Evolutionary conservation across 139 green algal genomes (phyloP), one percentile per base, ranked within the genome.

Genomic region (Cymbomonas tetramitiformis): DNA sequence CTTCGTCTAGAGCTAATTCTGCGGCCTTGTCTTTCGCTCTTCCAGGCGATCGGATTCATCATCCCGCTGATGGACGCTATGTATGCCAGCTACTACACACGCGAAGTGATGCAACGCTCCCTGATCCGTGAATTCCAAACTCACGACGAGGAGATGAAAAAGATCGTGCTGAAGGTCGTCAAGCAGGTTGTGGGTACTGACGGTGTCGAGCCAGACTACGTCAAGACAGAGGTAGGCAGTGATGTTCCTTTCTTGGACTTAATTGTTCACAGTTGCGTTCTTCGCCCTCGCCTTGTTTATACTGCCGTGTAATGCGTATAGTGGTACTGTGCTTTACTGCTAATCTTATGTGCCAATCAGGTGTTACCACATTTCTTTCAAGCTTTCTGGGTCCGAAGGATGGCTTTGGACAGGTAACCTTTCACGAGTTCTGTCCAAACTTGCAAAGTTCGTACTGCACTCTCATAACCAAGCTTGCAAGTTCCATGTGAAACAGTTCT

Each of bases 111-210:
- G 91, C n/a, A n/a, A n/a, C 69, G 96, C 24, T 82, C 97, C 50
- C 76, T 94, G 44, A 81, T 93, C 47, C 74, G 91, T n/a, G 91
- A 99, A 77, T 98, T 99, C 69, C 62, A 79, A 68, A 93, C 86
- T 1, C 85, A 91, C 0, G 91, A 99, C 69, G 91, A 99, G 70
- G 91, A 99, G 78, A 99, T 99, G 91, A 99, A 96, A 84, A 98
- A 96, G 79, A 99, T 97, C 57, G 87, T 96, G 75, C 83, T 99
- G 51, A 94, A 96, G 74, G 87, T 98, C 61, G 86, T 97, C 19
- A 90, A 95, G 79, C 88, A 98, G 79, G 96, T 86, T 67, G 88
- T 97, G 58, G 72, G 41, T 33, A 96, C 89, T 15, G 90, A 96
- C 51, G 90, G 90, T 41, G 90, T 98, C 56, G 84, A 96, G 74